A percentile compares a stretch with the other conserved stretches of the same genome.
Conservation (phyloP, 1,284 basidiomycete genomes). For the Athelia sp. region DNA sequence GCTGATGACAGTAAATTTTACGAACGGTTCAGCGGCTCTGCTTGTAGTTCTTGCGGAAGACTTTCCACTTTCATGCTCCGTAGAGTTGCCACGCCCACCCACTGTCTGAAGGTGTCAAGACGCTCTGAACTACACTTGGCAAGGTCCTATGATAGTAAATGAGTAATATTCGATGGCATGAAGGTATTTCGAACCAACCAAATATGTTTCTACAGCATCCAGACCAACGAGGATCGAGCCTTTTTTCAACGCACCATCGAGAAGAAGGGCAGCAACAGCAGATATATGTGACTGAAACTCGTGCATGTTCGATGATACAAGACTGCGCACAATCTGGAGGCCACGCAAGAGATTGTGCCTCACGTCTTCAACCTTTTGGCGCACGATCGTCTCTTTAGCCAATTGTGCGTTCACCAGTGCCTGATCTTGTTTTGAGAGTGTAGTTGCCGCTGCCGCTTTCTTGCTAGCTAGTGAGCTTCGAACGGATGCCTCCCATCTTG, state of each 20-base stretch:
- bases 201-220: constrained; percentile 69
- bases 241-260: constrained; percentile 58
- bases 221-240: constrained; percentile 58
- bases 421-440: constrained; percentile 81
- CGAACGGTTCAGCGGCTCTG: constrained; percentile 68
- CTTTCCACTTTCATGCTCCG: constrained; percentile 62
- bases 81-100: constrained; percentile 79
- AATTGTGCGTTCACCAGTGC: constrained; percentile 77
- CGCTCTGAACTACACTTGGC: constrained; percentile 65
- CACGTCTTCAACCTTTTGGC: constrained; percentile 51
- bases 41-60: constrained; percentile 70
- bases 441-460: constrained; percentile 43
- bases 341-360: constrained; percentile 61
- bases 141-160: constrained; percentile 41
- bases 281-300: constrained; percentile 57
- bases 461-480: constrained; percentile 80
- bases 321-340: constrained; percentile 58
- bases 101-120: constrained; percentile 60
- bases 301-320: constrained; percentile 56
- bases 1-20: neutral
- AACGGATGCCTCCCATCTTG: constrained; percentile 93
- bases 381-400: constrained; percentile 67
- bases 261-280: constrained; percentile 52
- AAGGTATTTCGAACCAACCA: constrained; percentile 42
- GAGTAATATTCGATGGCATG: neutral